Evolutionary conservation across 768 basidiomycete genomes (phyloP).

Genomic region (Boletus insuetus): DNA sequence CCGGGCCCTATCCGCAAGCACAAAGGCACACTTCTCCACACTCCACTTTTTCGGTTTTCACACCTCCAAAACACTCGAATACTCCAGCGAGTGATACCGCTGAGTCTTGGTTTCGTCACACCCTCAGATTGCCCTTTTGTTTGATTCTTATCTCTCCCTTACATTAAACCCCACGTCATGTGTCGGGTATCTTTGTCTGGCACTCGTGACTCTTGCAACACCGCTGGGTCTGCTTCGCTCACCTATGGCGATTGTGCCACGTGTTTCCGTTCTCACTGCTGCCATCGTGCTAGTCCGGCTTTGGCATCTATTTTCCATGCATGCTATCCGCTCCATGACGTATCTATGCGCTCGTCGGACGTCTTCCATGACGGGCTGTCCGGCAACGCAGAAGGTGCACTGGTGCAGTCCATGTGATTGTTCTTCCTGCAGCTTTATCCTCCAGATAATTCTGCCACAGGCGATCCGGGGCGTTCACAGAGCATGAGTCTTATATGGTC

Average conservation of each 20-base stretch:
- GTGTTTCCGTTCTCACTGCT: not conserved
- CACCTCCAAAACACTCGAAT: slow-evolving; percentile 24
- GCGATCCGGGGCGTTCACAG: not conserved
- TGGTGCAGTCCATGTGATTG: slow-evolving; percentile 5
- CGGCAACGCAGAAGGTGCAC: not conserved
- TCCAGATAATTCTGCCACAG: not conserved
- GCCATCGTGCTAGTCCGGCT: not conserved
- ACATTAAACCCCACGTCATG: not conserved
- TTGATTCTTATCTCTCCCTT: not conserved
- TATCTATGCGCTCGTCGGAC: not conserved
- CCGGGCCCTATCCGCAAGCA: slow-evolving; percentile 4
- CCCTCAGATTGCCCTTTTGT: not conserved
- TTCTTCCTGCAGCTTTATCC: not conserved
- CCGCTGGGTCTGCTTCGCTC: not conserved
- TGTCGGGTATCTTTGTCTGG: not conserved
- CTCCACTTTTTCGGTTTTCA: slow-evolving; percentile 18
- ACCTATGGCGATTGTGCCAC: not conserved
- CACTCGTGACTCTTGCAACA: not conserved
- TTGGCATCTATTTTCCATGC: not conserved
- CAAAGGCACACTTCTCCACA: slow-evolving; percentile 19
- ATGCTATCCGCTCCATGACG: not conserved
- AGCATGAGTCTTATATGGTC: not conserved
- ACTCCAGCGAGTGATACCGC: slow-evolving; percentile 28
- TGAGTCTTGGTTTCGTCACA: slow-evolving; percentile 14
- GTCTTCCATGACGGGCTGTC: not conserved